Conservation (phyloP, 176 grass and related monocot species). For the Musa troglodytarum region DNA sequence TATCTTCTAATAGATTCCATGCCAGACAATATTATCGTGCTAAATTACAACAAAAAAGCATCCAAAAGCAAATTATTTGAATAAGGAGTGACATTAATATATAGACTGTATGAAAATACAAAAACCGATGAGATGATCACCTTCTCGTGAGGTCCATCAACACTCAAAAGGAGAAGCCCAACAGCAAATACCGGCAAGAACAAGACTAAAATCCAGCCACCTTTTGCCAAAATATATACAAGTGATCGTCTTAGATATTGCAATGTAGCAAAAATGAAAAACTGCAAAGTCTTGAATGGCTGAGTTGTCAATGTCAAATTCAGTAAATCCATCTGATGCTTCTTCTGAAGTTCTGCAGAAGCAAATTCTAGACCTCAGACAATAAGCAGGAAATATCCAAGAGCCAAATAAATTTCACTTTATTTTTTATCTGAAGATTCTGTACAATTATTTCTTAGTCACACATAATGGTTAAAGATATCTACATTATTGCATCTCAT, state of each 20-base stretch:
- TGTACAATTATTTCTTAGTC: background rate
- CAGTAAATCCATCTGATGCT: constrained; percentile 57
- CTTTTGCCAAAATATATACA: constrained; percentile 49
- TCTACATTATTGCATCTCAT: no score
- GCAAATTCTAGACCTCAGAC: background rate
- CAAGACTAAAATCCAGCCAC: constrained; percentile 35
- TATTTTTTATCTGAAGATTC: background rate
- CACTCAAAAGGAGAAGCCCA: constrained; percentile 30
- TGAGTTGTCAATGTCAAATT: constrained; percentile 53
- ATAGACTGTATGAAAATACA: constrained; percentile 4
- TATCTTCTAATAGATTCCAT: background rate
- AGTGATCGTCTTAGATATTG: constrained; percentile 45
- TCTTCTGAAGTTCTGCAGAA: constrained; percentile 54
- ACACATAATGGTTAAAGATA: no score
- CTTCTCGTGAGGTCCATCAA: constrained; percentile 65
- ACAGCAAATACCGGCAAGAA: constrained; percentile 28
- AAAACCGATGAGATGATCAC: constrained; percentile 24
- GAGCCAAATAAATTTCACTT: background rate
- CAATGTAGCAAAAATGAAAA: constrained; percentile 56
- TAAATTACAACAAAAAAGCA: background rate
- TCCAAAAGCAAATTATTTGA: background rate
- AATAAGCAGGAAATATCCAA: background rate
- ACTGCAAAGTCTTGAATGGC: constrained; percentile 53
- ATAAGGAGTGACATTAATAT: background rate
- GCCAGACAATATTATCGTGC: constrained; percentile 1